Evolutionary conservation across 2,329 filamentous ascomycete genomes (phyloP).

Genomic region (Diaporthe sp.): DNA sequence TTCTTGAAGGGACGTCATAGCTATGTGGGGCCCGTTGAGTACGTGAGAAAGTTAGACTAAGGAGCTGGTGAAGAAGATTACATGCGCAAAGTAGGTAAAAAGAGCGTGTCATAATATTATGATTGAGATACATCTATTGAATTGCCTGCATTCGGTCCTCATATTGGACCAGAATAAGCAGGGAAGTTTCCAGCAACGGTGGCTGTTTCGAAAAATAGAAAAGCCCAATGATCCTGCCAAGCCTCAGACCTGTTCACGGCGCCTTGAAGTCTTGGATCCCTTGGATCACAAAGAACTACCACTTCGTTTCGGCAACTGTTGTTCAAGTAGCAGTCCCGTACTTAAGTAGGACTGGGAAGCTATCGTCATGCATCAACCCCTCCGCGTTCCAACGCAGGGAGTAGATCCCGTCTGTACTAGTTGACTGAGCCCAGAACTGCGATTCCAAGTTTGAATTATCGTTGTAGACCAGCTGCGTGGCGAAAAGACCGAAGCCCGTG

Average conservation of each 20-base stretch:
- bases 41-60: constrained; percentile 11
- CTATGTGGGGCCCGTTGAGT: constrained; percentile 9
- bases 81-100: not conserved
- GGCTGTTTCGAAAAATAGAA: not conserved
- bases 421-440: constrained; percentile 37
- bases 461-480: constrained; percentile 38
- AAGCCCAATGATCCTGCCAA: not conserved
- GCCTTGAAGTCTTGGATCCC: too few species aligned
- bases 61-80: not conserved
- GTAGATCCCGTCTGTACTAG: constrained; percentile 25
- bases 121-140: not conserved
- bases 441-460: constrained; percentile 37
- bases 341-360: constrained; percentile 7
- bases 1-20: not conserved
- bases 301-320: not conserved
- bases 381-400: constrained; percentile 12
- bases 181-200: not conserved
- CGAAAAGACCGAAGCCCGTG: constrained; percentile 38
- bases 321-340: not conserved
- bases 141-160: not conserved
- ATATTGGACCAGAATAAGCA: not conserved
- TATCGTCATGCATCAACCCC: not conserved
- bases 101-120: not conserved
- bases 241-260: not conserved
- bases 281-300: too few species aligned